Evolutionary conservation across 2,329 filamentous ascomycete genomes (phyloP).

Genomic region (Cladosporium sphaerospermum): DNA sequence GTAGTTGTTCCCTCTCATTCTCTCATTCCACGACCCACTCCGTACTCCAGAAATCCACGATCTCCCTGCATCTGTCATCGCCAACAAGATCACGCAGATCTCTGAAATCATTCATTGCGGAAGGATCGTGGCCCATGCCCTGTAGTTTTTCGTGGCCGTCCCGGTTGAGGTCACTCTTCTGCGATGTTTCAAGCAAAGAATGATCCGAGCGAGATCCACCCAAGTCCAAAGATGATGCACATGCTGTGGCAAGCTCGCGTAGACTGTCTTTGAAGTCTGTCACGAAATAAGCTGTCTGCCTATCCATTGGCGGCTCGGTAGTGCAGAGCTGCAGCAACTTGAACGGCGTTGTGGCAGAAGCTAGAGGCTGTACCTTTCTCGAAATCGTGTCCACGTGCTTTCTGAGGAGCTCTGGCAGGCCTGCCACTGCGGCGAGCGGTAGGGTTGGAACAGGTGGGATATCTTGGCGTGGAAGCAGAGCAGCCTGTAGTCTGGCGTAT

Average conservation of each 20-base stretch:
- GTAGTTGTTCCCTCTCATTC: constrained; percentile 14
- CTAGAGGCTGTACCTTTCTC: neutral
- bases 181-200: too few relatives aligned
- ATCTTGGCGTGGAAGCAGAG: constrained; percentile 16
- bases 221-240: neutral
- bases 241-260: constrained; percentile 18
- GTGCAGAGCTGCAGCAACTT: constrained; percentile 25
- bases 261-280: constrained; percentile 24
- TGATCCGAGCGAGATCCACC: too few relatives aligned
- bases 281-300: constrained; percentile 20
- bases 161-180: too few relatives aligned
- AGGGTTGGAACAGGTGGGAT: constrained; percentile 24
- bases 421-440: constrained; percentile 19
- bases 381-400: neutral
- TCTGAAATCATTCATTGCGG: neutral
- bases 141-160: too few relatives aligned
- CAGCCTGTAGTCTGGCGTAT: constrained; percentile 25
- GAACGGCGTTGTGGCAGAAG: constrained; percentile 11
- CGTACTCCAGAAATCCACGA: constrained; percentile 35
- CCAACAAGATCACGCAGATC: constrained; percentile 31
- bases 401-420: constrained; percentile 20
- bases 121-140: too few relatives aligned
- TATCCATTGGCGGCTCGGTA: constrained; percentile 18
- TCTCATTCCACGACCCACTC: constrained; percentile 27
- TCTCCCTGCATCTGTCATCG: constrained; percentile 22